Percentiles rank a stretch among this genome's conserved stretches.
phyloP scores from a whole-genome alignment of 306 rosid genomes.

The Vigna radiata region DNA sequence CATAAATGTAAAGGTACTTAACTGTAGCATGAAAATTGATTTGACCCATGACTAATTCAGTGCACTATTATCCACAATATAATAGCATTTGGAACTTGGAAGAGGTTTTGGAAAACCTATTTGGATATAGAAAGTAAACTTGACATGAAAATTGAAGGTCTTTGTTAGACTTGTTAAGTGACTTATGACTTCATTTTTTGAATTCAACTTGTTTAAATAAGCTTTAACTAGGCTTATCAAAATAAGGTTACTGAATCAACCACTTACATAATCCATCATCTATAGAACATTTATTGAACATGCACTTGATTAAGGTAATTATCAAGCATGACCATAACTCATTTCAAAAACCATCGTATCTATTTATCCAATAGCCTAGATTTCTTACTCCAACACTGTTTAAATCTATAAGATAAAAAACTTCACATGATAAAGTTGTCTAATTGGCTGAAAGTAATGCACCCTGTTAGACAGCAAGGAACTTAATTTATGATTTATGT shows the following conservation, averaged over 20 bases:
- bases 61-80: conserved; percentile 1
- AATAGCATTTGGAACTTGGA: neutral
- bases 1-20: neutral
- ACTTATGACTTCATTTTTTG: neutral
- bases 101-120: neutral
- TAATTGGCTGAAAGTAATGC: neutral
- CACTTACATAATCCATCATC: neutral
- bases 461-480: neutral
- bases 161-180: neutral
- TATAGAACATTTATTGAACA: neutral
- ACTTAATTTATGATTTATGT: neutral
- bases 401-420: neutral
- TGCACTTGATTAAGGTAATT: neutral
- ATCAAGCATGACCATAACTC: neutral
- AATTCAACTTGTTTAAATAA: neutral
- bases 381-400: neutral
- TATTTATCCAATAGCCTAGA: neutral
- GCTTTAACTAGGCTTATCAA: neutral
- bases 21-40: neutral
- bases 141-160: neutral
- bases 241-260: neutral
- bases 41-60: neutral
- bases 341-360: neutral
- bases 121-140: neutral
- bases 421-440: neutral